Evolutionary conservation across 345 rosid species (phyloP), one percentile per base, ranked within the genome.

Genomic region (Passiflora organensis): DNA sequence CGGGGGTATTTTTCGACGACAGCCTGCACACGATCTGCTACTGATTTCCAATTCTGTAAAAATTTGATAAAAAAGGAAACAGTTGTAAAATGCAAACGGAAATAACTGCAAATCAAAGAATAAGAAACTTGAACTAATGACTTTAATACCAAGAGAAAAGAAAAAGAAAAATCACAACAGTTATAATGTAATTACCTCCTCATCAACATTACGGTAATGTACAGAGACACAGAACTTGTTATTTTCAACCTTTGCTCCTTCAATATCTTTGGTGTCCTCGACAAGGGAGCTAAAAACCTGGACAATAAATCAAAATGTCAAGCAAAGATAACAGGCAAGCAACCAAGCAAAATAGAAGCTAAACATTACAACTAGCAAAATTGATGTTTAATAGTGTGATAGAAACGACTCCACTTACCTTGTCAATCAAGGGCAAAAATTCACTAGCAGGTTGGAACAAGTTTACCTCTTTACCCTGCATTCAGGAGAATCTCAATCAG

Each of bases 181-280:
- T 28, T 3, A 28, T 28, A 2, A 18, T 45, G 8, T 5, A 20
- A 50, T 19, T 59, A 83, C 99, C 83, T 80, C 69, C 55, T 76
- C 84, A 56, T 86, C 95, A 36, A 89, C 99, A 21, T 84, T 91
- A 43, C 99, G 96, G 66, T 84, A 91, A 75, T 91, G 99, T 42
- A 91, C 96, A 52, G 99, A 89, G 56, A 84, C 80, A 15, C 96
- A 89, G 76, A 89, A 91, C 75, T 81, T 91, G 59, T 91, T 88
- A 64, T 82, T 80, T 76, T 91, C 99, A 20, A 91, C 89, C 45
- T 66, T 78, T 39, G 78, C 91, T 6, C 99, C 96, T 50, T 80
- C 61, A 55, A 91, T 84, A 12, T 75, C 82, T 34, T 77, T 70
- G 12, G 93, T 89, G 57, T 46, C 42, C 62, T 84, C 80, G 44